A percentile compares a stretch with the other conserved stretches of the same genome.
These are phyloP conservation scores for Saccharomyces pastorianus DNA, from an alignment of 1,139 yeast species.

Conservation along the genomic window DNA sequence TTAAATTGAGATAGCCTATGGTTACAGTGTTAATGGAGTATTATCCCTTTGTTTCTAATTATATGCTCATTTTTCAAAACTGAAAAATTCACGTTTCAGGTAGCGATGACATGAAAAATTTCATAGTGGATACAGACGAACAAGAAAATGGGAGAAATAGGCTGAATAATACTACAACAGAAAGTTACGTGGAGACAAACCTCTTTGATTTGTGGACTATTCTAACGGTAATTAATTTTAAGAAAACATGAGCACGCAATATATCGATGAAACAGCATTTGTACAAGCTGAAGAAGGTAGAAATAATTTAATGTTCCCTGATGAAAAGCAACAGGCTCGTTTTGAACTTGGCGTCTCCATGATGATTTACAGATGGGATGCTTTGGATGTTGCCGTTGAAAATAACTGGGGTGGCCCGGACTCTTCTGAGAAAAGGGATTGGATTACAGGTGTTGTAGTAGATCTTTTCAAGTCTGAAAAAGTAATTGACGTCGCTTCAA, in stretches of 20 bases:
- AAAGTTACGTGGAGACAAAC: background rate
- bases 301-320: constrained; percentile 42
- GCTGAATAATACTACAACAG: background rate
- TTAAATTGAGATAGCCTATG: too few relatives aligned
- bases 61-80: background rate
- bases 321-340: constrained; percentile 65
- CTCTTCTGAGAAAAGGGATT: constrained; percentile 84
- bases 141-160: background rate
- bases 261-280: constrained; percentile 28
- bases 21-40: too few relatives aligned
- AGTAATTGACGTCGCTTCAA: constrained; percentile 62
- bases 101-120: background rate
- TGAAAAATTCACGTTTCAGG: background rate
- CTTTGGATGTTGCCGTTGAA: constrained; percentile 84
- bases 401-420: constrained; percentile 95
- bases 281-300: constrained; percentile 35
- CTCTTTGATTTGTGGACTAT: background rate
- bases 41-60: background rate
- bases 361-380: constrained; percentile 86
- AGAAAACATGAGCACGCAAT: constrained; percentile 11
- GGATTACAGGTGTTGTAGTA: constrained; percentile 79
- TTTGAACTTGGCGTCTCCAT: constrained; percentile 92
- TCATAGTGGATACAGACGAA: background rate
- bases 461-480: constrained; percentile 61
- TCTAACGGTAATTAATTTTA: background rate